These are phyloP conservation scores for Kwoniella heveanensis DNA, from an alignment of 768 basidiomycete genomes.

Conservation along the genomic window DNA sequence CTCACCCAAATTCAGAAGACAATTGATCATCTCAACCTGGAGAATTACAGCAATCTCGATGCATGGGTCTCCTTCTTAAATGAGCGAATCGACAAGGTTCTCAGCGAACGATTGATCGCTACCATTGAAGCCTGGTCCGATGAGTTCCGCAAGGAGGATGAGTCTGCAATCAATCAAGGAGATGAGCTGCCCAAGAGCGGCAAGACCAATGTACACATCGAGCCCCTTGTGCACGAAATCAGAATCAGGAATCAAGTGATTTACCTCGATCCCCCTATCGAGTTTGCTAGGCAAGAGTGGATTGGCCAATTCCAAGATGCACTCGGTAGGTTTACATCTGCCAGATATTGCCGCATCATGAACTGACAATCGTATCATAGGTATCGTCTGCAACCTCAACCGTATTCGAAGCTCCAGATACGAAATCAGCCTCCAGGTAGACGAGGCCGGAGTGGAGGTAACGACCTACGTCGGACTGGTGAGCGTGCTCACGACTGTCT, in stretches of 20 bases:
- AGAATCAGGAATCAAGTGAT: slow-evolving; percentile 99
- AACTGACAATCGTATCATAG: slow-evolving; percentile 55
- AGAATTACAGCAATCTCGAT: slow-evolving; percentile 93
- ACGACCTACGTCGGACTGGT: slow-evolving; percentile 82
- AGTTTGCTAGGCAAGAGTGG: slow-evolving; percentile 88
- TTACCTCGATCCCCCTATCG: slow-evolving; percentile 96
- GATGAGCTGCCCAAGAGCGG: slow-evolving; percentile 3
- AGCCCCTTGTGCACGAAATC: slow-evolving; percentile 90
- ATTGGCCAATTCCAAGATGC: slow-evolving; percentile 84
- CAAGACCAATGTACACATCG: slow-evolving; percentile 58
- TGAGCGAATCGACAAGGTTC: slow-evolving; percentile 76
- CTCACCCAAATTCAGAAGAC: slow-evolving; percentile 80
- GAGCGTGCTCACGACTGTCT: slow-evolving; percentile 40
- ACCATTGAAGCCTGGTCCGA: slow-evolving; percentile 84
- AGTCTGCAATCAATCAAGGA: slow-evolving; percentile 62
- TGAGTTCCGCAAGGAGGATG: slow-evolving; percentile 81
- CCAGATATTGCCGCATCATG: not conserved
- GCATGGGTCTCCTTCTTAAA: slow-evolving; percentile 80
- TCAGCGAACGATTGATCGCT: slow-evolving; percentile 71
- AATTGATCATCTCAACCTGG: slow-evolving; percentile 92
- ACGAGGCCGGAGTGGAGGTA: slow-evolving; percentile 66
- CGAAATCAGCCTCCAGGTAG: slow-evolving; percentile 91
- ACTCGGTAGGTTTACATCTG: slow-evolving; percentile 62
- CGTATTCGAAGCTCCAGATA: slow-evolving; percentile 94
- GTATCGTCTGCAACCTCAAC: slow-evolving; percentile 80